Conservation (phyloP, 805 yeast genomes). For the Candida chilensis region DNA sequence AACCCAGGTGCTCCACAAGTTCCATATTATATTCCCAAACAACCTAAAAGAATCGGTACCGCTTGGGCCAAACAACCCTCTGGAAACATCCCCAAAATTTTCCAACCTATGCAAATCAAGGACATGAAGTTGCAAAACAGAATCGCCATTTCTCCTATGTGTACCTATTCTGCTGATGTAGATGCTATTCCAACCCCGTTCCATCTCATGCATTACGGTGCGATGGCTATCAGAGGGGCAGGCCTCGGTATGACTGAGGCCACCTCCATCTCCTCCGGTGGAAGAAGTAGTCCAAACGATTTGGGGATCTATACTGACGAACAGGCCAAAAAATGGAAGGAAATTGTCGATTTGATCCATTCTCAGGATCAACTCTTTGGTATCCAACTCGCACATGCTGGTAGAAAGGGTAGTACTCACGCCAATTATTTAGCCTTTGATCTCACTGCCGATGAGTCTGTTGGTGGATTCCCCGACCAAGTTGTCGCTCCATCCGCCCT, state of each 20-base stretch:
- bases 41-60: constrained; percentile 21
- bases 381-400: constrained; percentile 47
- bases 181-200: constrained; percentile 32
- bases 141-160: constrained; percentile 49
- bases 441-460: constrained; percentile 15
- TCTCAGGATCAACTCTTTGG: constrained; percentile 36
- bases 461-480: constrained; percentile 33
- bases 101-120: constrained; percentile 33
- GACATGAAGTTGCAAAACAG: constrained; percentile 34
- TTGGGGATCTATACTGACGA: constrained; percentile 42
- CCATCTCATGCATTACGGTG: constrained; percentile 41
- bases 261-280: constrained; percentile 6
- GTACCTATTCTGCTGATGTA: constrained; percentile 35
- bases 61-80: constrained; percentile 9
- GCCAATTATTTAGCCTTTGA: too few species aligned
- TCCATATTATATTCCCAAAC: constrained; percentile 18
- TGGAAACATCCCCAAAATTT: constrained; percentile 22
- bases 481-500: constrained; percentile 37
- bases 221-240: constrained; percentile 37
- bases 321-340: constrained; percentile 30
- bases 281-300: constrained; percentile 11
- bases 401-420: constrained; percentile 35
- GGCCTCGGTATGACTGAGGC: constrained; percentile 41
- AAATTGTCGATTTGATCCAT: constrained; percentile 36
- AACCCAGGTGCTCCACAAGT: too few species aligned